Evolutionary conservation across 148 eudicot species (phyloP).

Genomic region (Heliamphora exappendiculata): DNA sequence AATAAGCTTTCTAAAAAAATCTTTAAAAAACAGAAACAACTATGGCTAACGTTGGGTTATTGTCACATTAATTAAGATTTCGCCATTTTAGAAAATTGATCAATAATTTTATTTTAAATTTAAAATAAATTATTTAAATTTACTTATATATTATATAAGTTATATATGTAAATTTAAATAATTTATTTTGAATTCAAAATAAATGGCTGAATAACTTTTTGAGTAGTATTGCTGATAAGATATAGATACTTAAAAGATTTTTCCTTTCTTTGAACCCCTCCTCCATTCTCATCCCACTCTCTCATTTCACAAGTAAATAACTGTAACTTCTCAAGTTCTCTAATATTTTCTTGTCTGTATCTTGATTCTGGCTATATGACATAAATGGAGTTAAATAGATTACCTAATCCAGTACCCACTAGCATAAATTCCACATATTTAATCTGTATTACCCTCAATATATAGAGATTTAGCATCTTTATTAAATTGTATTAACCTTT

Average conservation of each 20-base stretch:
- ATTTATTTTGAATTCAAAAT: too few species aligned
- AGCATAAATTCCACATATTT: background rate
- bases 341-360: background rate
- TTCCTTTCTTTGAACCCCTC: background rate
- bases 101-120: too few species aligned
- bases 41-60: too few species aligned
- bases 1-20: too few species aligned
- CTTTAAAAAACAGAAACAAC: too few species aligned
- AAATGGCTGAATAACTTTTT: too few species aligned
- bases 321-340: background rate
- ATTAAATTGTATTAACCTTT: background rate
- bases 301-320: background rate
- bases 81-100: too few species aligned
- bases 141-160: too few species aligned
- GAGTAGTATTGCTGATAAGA: background rate
- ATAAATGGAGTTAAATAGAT: background rate
- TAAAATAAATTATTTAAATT: too few species aligned
- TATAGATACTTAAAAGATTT: background rate
- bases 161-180: too few species aligned
- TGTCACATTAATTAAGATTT: too few species aligned
- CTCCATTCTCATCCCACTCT: background rate
- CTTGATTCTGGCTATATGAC: background rate
- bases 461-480: background rate
- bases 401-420: slow-evolving; percentile 11
- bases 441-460: background rate